phyloP scores from a whole-genome alignment of 345 rosid species.

The Eucalyptus grandis region DNA sequence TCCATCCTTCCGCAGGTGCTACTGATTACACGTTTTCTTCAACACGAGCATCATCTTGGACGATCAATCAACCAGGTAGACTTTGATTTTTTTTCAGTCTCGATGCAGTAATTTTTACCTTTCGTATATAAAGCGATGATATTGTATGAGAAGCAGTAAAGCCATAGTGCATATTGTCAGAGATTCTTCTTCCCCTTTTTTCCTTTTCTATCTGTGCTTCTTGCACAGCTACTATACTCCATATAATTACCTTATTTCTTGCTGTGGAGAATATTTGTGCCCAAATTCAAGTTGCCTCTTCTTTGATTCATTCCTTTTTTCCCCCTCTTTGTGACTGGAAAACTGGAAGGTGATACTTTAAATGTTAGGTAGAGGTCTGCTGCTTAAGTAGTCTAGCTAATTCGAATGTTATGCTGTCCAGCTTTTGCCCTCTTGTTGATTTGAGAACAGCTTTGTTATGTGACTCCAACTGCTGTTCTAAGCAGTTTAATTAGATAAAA shows the following conservation, averaged over 20 bases:
- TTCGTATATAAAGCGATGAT: neutral
- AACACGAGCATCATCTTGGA: conserved; percentile 94
- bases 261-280: neutral
- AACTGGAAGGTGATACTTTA: neutral
- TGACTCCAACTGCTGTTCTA: neutral
- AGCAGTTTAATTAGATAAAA: neutral
- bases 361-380: neutral
- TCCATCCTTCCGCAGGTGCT: conserved; percentile 40
- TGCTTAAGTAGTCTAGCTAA: neutral
- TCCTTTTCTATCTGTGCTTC: neutral
- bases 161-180: neutral
- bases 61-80: conserved; percentile 77
- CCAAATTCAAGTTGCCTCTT: neutral
- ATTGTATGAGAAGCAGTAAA: neutral
- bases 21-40: conserved; percentile 83
- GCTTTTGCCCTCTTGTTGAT: neutral
- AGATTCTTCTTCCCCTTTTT: neutral
- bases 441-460: neutral
- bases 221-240: neutral
- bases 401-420: neutral
- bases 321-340: neutral
- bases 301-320: neutral
- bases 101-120: neutral
- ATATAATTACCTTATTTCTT: neutral
- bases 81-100: neutral